These are phyloP conservation scores for Nicotiana benthamiana DNA, from an alignment of 257 asterid species.

Conservation along the genomic window DNA sequence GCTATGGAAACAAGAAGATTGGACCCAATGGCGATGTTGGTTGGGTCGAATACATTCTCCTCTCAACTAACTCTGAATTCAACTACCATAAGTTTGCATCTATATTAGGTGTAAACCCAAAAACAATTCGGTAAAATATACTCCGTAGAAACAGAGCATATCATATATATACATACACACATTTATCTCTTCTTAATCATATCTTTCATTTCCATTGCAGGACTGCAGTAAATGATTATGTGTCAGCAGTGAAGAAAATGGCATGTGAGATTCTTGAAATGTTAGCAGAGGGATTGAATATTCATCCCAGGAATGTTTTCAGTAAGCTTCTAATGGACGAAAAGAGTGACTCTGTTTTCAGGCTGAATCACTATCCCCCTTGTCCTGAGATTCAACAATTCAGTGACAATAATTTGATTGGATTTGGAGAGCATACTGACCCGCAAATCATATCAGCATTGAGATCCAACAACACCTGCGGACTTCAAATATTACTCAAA, in stretches of 20 bases:
- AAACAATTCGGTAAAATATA: constrained; percentile 4
- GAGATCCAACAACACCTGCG: constrained; percentile 25
- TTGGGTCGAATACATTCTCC: constrained; percentile 24
- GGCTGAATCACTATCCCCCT: constrained; percentile 30
- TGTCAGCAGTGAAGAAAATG: constrained; percentile 18
- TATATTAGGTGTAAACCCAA: constrained; percentile 5
- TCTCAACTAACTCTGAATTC: constrained; percentile 7
- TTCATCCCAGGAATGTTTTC: constrained; percentile 13
- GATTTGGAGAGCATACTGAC: constrained; percentile 33
- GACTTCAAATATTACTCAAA: constrained; percentile 20
- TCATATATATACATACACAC: too few species aligned
- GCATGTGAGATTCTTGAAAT: constrained; percentile 20
- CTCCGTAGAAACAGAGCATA: not conserved
- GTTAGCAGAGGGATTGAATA: constrained; percentile 21
- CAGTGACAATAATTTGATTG: constrained; percentile 8
- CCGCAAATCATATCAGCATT: constrained; percentile 26
- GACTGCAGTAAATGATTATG: constrained; percentile 9
- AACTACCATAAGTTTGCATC: not conserved
- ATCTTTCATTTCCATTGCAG: not conserved
- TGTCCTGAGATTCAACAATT: constrained; percentile 18
- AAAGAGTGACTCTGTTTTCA: constrained; percentile 19
- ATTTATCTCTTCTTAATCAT: not conserved
- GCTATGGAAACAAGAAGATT: constrained; percentile 18
- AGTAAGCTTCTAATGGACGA: constrained; percentile 24
- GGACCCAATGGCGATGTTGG: constrained; percentile 25